Evolutionary conservation across 2,329 filamentous ascomycete genomes (phyloP), one percentile per base, ranked within the genome.

Genomic region (Botrytis fabae): DNA sequence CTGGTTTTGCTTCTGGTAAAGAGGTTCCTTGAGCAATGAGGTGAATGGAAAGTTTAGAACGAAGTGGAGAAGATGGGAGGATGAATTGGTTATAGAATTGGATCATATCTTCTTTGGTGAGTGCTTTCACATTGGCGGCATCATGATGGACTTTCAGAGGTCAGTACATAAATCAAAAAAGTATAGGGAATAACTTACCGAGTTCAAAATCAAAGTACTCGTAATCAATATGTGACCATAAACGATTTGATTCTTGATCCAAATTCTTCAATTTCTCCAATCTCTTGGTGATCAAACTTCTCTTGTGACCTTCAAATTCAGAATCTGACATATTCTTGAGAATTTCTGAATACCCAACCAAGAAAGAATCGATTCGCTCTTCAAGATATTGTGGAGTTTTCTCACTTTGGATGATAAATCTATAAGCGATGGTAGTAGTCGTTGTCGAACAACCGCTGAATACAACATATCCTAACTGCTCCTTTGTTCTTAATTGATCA

Each of bases 381-480:
- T 98, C 95, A 2, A 99, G 85, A 79, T 97, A 98, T 60, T 91
- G 86, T 0, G 93, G 92, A 3, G 91, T 90, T 80, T 92, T 92
- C 83, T 99, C 95, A 80, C 94, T 97, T 84, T 99, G 96, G 44
- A 99, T 94, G 75, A 98, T 88, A 76, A 99, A 92, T 9, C 95
- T 89, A 82, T 96, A 96, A 1, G 93, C 93, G 78, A 93, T 91
- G 0, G 92, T 95, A 0, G 92, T 94, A n/a, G 90, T 85, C 72
- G 92, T 89, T 70, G 88, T 87, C 57, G 91, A 86, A 18, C 90
- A 86, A 42, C 94, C 93, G 66, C 93, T 95, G 83, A 95, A 97
- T 0, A 99, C 95, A 70, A 99, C 93, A 78, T 99, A 99, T 20
- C 96, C 96, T 10, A 99, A 91, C 83, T 99, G 95, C 82, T 99